A percentile compares a stretch with the other conserved stretches of the same genome.
These are phyloP conservation scores for Colletotrichum cordylinicola DNA, from an alignment of 2,329 filamentous ascomycete genomes.

Conservation along the genomic window DNA sequence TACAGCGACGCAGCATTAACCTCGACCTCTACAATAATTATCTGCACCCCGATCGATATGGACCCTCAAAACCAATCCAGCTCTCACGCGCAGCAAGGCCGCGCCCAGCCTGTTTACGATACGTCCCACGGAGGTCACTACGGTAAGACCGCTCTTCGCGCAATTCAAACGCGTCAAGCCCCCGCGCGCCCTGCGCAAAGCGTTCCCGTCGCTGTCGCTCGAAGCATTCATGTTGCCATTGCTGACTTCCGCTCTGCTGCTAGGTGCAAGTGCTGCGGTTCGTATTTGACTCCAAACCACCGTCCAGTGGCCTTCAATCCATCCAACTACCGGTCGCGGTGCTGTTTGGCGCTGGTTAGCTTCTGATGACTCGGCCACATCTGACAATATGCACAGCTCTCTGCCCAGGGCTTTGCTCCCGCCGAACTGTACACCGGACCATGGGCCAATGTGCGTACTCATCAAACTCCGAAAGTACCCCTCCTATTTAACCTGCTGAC, in stretches of 20 bases:
- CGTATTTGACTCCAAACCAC: slow-evolving; percentile 33
- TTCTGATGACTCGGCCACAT: neutral
- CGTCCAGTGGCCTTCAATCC: neutral
- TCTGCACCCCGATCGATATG: slow-evolving; percentile 32
- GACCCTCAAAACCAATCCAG: slow-evolving; percentile 38
- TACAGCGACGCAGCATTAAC: neutral
- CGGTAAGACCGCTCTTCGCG: slow-evolving; percentile 55
- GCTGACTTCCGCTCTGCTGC: neutral
- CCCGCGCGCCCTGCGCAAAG: neutral
- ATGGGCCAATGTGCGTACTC: slow-evolving; percentile 83
- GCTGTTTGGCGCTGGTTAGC: neutral
- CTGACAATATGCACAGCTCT: slow-evolving; percentile 62
- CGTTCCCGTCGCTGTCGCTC: slow-evolving; percentile 5
- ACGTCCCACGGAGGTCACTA: slow-evolving; percentile 78
- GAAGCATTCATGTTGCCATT: slow-evolving; percentile 18
- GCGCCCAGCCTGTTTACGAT: slow-evolving; percentile 73
- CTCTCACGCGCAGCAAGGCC: slow-evolving; percentile 52
- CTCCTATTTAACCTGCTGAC: neutral
- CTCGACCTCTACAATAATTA: neutral
- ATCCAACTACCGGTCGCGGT: neutral
- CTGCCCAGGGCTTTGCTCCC: slow-evolving; percentile 86
- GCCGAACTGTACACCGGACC: slow-evolving; percentile 92
- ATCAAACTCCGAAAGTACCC: neutral
- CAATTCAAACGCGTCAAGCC: slow-evolving; percentile 10
- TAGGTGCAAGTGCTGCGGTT: slow-evolving; percentile 75